A percentile compares a stretch with the other conserved stretches of the same genome.
These are phyloP conservation scores for Talaromyces borbonicus DNA, from an alignment of 495 filamentous ascomycete genomes.

Conservation along the genomic window DNA sequence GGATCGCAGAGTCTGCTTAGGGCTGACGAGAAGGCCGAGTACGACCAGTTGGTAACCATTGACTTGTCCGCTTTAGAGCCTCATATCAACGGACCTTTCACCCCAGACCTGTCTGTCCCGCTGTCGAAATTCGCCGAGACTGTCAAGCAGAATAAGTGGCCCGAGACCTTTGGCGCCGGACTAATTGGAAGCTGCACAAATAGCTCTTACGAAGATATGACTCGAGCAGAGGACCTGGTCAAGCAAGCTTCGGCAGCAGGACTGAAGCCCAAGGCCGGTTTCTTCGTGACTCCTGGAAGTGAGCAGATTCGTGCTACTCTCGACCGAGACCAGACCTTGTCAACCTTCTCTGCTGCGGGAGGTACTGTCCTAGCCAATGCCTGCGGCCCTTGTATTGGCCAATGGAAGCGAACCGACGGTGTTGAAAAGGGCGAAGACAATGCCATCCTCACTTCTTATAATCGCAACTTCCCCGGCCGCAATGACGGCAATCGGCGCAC, in stretches of 20 bases:
- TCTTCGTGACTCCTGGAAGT: constrained; percentile 93
- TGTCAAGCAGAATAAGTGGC: constrained; percentile 79
- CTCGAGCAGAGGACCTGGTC: constrained; percentile 80
- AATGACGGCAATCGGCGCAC: constrained; percentile 94
- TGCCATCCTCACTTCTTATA: constrained; percentile 94
- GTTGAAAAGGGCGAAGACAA: constrained; percentile 77
- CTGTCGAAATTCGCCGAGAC: constrained; percentile 78
- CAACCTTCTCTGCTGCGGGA: constrained; percentile 79
- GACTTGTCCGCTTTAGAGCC: constrained; percentile 85
- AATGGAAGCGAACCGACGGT: constrained; percentile 88
- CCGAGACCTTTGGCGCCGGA: constrained; percentile 78
- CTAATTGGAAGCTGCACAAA: constrained; percentile 98
- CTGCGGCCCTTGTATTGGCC: constrained; percentile 90
- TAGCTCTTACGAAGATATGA: constrained; percentile 98
- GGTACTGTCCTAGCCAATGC: constrained; percentile 90
- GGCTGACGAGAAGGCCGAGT: constrained; percentile 72
- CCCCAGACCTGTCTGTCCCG: constrained; percentile 87
- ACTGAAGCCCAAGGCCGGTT: constrained; percentile 76
- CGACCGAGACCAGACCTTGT: constrained; percentile 72
- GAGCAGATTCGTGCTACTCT: constrained; percentile 95
- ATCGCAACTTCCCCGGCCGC: constrained; percentile 94
- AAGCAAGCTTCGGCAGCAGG: constrained; percentile 82
- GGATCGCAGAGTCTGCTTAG: constrained; percentile 48
- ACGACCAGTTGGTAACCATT: constrained; percentile 88
- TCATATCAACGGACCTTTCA: constrained; percentile 96